Base-by-base conservation (phyloP, 2,329 filamentous ascomycete genomes). In the Diaporthe sp. region DNA sequence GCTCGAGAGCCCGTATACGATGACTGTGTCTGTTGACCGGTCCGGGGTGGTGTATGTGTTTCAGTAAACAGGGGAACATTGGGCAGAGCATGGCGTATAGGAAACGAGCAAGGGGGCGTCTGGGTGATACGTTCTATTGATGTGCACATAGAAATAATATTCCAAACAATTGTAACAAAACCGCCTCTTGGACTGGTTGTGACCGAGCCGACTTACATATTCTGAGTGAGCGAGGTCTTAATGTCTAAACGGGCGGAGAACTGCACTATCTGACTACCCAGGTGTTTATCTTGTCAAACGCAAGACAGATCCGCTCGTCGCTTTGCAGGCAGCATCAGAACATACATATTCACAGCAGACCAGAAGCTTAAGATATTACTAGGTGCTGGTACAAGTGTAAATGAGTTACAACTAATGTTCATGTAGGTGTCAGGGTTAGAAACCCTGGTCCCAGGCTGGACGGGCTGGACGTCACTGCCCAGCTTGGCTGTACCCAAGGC, bases 1-100 rank as follows among this genome's bases (percentile, higher is more conserved):
- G 80, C 83, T 99, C 78, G 95, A 98, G 85, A 88, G 91, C 77
- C 97, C 97, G 32, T 98, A 97, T 82, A 94, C 93, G 6, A 98
- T 98, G 94, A 93, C 96, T 44, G 88, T 98, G 66, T 97, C 94
- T 77, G 96, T 94, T 71, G 97, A 99, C 86, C 88, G 96, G 78
- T 94, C 93, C 51, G 97, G 97, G 0, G 92, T 96, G 81, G 92
- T 98, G 59, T 97, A 97, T 87, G 92, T 98, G 70, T 97, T 92
- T 80, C 86, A 88, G 78, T 89, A 83, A 83, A 78, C 74, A n/a
- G 30, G 30, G 39, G 12, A 37, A 13, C 13, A 42, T 25, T 15
- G 37, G 58, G 12, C 13, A 47, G 39, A 32, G 66, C 66, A 58
- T 58, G 70, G 25, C 44, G 50, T 63, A 51, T 27, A 53, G 32